Evolutionary conservation across 2,329 filamentous ascomycete genomes (phyloP).

Genomic region (Colletotrichum liriopes): DNA sequence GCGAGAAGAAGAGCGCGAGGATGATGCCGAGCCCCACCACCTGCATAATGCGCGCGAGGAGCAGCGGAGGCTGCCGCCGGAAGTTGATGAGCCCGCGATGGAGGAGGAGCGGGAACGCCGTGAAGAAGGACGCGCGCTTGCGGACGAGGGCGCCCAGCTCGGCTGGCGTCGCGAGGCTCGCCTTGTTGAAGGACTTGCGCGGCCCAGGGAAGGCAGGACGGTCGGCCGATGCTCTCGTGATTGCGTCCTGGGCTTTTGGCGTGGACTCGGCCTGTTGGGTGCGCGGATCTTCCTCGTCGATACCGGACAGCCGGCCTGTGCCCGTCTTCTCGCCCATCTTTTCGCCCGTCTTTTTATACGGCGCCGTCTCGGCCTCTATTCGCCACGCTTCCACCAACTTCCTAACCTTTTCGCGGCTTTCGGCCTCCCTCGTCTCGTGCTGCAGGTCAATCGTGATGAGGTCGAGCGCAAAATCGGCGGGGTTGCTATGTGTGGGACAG

Average conservation of each 20-base stretch:
- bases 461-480: conserved; percentile 84
- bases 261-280: background rate
- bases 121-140: conserved; percentile 72
- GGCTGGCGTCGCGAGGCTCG: conserved; percentile 75
- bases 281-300: conserved; percentile 48
- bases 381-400: conserved; percentile 74
- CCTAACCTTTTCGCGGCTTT: conserved; percentile 75
- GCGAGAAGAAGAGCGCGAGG: conserved; percentile 79
- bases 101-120: conserved; percentile 78
- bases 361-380: conserved; percentile 29
- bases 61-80: conserved; percentile 74
- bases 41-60: conserved; percentile 78
- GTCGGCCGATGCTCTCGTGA: conserved; percentile 4
- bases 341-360: conserved; percentile 20
- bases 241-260: background rate
- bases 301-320: conserved; percentile 48
- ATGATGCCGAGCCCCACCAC: conserved; percentile 75
- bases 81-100: conserved; percentile 79
- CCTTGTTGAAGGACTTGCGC: conserved; percentile 60
- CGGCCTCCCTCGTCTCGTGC: conserved; percentile 72
- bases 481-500: conserved; percentile 80
- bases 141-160: conserved; percentile 80
- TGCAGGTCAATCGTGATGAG: conserved; percentile 84
- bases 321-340: conserved; percentile 37
- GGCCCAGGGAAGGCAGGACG: conserved; percentile 47